These are phyloP conservation scores for Penicillium alfredii DNA, from an alignment of 495 filamentous ascomycete species.

Conservation along the genomic window DNA sequence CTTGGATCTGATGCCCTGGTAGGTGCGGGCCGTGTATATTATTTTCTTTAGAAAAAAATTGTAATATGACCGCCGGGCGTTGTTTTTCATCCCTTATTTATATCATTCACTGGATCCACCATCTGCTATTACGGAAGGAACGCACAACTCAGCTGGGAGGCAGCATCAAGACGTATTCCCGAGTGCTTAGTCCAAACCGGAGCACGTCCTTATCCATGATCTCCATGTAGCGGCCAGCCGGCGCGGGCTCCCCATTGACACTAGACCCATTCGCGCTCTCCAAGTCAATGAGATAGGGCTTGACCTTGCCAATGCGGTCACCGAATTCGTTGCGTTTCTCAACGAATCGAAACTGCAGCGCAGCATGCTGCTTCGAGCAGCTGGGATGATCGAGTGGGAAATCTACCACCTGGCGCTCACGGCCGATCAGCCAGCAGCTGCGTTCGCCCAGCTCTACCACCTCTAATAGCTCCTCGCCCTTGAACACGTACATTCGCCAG, in stretches of 20 bases:
- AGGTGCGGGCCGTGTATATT: too few relatives aligned
- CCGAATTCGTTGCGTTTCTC: conserved; percentile 81
- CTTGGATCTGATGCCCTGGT: background rate
- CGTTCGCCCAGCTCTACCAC: conserved; percentile 68
- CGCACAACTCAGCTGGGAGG: conserved; percentile 21
- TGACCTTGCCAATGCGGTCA: conserved; percentile 72
- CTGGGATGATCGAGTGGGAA: conserved; percentile 83
- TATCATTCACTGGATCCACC: too few relatives aligned
- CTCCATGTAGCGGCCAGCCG: conserved; percentile 75
- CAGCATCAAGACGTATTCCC: conserved; percentile 83
- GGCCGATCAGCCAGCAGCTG: conserved; percentile 86
- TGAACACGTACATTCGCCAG: conserved; percentile 94
- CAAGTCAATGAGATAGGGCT: conserved; percentile 86
- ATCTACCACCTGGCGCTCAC: conserved; percentile 75
- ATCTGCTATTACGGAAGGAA: too few relatives aligned
- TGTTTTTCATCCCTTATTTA: background rate
- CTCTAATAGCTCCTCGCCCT: conserved; percentile 69
- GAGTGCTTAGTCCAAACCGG: conserved; percentile 76
- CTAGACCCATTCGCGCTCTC: conserved; percentile 89
- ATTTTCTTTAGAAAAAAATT: conserved; percentile 5
- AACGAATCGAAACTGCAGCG: conserved; percentile 83
- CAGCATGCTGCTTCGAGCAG: conserved; percentile 90
- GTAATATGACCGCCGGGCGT: conserved; percentile 3
- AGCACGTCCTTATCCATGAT: conserved; percentile 83
- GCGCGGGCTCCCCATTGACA: conserved; percentile 69